Evolutionary conservation across 2,329 filamentous ascomycete genomes (phyloP).

Genomic region (Incumbomyces lentus): DNA sequence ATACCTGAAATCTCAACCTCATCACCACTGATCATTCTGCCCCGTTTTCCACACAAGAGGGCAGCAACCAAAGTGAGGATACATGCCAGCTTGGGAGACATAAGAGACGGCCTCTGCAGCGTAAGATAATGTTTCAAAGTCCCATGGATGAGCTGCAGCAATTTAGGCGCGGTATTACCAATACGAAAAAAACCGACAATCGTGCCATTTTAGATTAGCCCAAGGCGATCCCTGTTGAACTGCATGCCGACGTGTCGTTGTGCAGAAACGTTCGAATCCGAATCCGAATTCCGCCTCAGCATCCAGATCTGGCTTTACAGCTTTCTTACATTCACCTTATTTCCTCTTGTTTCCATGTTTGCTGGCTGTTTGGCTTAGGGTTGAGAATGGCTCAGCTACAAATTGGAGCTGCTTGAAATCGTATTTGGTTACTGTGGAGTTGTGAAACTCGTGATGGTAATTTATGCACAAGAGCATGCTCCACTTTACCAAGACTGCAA

Average conservation of each 20-base stretch:
- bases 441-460: too few species aligned
- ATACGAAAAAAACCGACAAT: constrained; percentile 6
- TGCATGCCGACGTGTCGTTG: constrained; percentile 1
- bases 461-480: too few species aligned
- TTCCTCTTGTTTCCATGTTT: too few species aligned
- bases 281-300: too few species aligned
- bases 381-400: too few species aligned
- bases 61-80: not conserved
- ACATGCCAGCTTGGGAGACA: not conserved
- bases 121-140: constrained; percentile 2
- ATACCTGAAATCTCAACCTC: not conserved
- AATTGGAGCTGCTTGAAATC: too few species aligned
- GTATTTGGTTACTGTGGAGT: too few species aligned
- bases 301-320: too few species aligned
- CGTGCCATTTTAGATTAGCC: constrained; percentile 5
- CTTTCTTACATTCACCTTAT: too few species aligned
- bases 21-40: constrained; percentile 1
- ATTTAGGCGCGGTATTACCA: constrained; percentile 1
- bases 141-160: constrained; percentile 3
- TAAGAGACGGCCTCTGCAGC: not conserved
- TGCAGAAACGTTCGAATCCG: too few species aligned
- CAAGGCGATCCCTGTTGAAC: not conserved
- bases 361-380: too few species aligned
- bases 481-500: too few species aligned
- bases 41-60: not conserved